phyloP scores from a whole-genome alignment of 148 eudicot genomes.

The Rhododendron kiyosumense region DNA sequence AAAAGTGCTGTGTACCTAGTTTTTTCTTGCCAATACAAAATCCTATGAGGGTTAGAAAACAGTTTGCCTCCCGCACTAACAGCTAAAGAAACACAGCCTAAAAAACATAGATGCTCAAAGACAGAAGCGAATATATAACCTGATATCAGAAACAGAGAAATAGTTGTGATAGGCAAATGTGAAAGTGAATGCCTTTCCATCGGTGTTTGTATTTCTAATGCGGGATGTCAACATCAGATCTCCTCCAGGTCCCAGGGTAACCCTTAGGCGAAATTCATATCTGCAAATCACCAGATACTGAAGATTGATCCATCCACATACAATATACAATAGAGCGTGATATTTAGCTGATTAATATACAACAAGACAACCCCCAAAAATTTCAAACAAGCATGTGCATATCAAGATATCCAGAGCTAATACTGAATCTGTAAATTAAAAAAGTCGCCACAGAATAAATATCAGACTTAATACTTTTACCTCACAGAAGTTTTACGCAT shows the following conservation, averaged over 20 bases:
- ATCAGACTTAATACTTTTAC: neutral
- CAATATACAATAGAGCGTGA: neutral
- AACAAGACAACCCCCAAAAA: neutral
- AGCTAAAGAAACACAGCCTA: neutral
- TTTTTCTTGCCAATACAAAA: neutral
- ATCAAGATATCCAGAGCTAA: neutral
- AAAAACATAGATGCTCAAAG: neutral
- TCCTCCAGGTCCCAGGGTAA: conserved; percentile 73
- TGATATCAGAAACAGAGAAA: conserved; percentile 80
- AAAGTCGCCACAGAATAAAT: neutral
- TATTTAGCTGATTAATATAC: neutral
- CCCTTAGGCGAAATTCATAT: conserved; percentile 71
- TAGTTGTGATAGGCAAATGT: conserved; percentile 84
- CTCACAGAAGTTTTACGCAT: neutral
- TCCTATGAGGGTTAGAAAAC: neutral
- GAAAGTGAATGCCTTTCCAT: conserved; percentile 71
- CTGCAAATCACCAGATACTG: conserved; percentile 23
- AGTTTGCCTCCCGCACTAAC: neutral
- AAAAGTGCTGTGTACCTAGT: neutral
- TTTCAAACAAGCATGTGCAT: neutral
- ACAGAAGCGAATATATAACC: conserved; percentile 24
- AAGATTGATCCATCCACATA: neutral
- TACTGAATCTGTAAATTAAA: neutral
- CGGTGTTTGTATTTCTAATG: conserved; percentile 61
- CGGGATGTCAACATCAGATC: conserved; percentile 82